Evolutionary conservation across 495 filamentous ascomycete species (phyloP).

Genomic region (Penicillium mononematosum): DNA sequence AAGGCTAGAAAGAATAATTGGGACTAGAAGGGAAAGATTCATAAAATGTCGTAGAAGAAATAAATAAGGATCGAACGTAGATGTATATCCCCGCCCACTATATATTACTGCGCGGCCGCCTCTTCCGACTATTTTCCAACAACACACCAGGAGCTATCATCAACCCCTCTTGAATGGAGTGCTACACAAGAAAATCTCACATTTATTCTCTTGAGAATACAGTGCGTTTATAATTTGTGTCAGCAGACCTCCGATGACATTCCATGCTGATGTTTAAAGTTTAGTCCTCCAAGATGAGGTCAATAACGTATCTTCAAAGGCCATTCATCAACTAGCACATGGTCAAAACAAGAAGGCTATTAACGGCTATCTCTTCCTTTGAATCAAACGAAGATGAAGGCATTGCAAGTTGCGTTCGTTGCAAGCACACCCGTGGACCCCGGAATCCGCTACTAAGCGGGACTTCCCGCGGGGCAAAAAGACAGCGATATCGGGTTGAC

Average conservation of each 20-base stretch:
- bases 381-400: slow-evolving; percentile 8
- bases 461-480: slow-evolving; percentile 29
- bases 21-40: neutral
- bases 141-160: neutral
- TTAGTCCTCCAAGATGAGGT: neutral
- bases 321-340: neutral
- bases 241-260: neutral
- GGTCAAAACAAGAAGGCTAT: slow-evolving; percentile 14
- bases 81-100: neutral
- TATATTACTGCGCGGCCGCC: neutral
- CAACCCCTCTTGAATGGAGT: too few species aligned
- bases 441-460: slow-evolving; percentile 28
- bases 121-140: neutral
- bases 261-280: neutral
- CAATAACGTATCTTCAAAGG: slow-evolving; percentile 4
- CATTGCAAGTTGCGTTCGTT: slow-evolving; percentile 5
- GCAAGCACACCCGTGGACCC: neutral
- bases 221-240: neutral
- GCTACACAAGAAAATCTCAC: neutral
- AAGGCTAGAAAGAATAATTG: neutral
- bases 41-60: neutral
- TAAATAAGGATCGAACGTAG: neutral
- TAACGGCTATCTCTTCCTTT: slow-evolving; percentile 15
- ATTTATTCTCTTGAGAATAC: neutral
- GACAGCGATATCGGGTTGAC: slow-evolving; percentile 34